Conservation (phyloP, 148 eudicot genomes). For the Silene latifolia region DNA sequence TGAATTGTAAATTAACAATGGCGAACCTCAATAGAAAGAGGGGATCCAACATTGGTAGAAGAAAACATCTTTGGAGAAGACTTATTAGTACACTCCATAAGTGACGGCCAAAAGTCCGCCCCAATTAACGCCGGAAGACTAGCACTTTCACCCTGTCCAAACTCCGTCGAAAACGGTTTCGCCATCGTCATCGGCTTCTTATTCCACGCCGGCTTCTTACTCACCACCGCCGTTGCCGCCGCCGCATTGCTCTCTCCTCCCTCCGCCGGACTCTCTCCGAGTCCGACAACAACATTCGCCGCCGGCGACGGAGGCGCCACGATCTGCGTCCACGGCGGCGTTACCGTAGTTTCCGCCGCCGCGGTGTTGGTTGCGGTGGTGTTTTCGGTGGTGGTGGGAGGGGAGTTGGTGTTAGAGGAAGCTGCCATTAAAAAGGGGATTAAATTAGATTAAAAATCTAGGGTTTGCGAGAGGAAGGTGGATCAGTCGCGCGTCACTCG, state of each 20-base stretch:
- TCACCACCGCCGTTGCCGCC: slow-evolving; percentile 21
- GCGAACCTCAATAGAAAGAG: slow-evolving; percentile 42
- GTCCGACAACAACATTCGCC: background rate
- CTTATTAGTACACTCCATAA: slow-evolving; percentile 64
- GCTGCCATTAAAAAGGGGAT: slow-evolving; percentile 35
- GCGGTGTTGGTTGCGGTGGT: slow-evolving; percentile 2
- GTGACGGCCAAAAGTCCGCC: slow-evolving; percentile 62
- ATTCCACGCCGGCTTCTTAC: slow-evolving; percentile 24
- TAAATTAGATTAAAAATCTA: slow-evolving; percentile 5
- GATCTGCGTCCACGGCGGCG: slow-evolving; percentile 46
- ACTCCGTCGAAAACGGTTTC: slow-evolving; percentile 27
- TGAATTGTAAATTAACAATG: background rate
- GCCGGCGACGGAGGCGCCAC: slow-evolving; percentile 23
- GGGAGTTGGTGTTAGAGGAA: slow-evolving; percentile 20
- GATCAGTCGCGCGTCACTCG: background rate
- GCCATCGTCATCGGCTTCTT: slow-evolving; percentile 45
- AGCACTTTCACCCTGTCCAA: slow-evolving; percentile 31
- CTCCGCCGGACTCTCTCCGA: too few species aligned
- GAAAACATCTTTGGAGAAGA: slow-evolving; percentile 47
- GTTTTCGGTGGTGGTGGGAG: background rate
- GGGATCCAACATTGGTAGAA: slow-evolving; percentile 40
- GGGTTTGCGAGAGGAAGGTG: slow-evolving; percentile 21
- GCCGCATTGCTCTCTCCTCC: background rate
- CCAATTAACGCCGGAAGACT: slow-evolving; percentile 53
- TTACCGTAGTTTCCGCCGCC: background rate